phyloP scores from a whole-genome alignment of 495 filamentous ascomycete species.

The Paragyromitra xinjiangensis region DNA sequence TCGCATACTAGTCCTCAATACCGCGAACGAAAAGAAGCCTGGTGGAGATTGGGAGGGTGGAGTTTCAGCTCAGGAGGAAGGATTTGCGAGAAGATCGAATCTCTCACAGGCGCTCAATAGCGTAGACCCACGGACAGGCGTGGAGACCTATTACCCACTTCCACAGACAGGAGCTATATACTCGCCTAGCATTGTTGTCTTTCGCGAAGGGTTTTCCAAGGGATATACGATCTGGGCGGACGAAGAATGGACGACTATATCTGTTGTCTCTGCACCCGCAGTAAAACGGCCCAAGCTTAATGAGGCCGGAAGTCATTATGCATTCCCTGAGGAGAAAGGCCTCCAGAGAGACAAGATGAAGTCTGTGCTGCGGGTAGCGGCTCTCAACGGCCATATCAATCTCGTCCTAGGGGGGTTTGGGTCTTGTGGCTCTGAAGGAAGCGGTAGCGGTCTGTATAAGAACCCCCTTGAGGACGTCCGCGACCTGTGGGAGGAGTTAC shows the following conservation, averaged over 20 bases:
- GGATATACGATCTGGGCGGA: conserved; percentile 62
- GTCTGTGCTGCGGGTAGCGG: conserved; percentile 72
- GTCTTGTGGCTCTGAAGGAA: conserved; percentile 59
- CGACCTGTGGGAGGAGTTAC: conserved; percentile 72
- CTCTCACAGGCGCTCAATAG: conserved; percentile 71
- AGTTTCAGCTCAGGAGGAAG: conserved; percentile 74
- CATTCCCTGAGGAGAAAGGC: conserved; percentile 72
- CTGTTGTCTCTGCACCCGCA: conserved; percentile 75
- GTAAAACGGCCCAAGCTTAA: conserved; percentile 75
- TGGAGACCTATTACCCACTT: conserved; percentile 71
- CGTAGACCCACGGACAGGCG: conserved; percentile 59
- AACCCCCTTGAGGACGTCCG: conserved; percentile 75
- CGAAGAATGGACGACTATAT: conserved; percentile 64
- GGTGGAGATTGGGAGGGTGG: conserved; percentile 83
- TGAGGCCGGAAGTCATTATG: conserved; percentile 70
- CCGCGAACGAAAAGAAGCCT: conserved; percentile 76
- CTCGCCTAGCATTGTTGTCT: conserved; percentile 69
- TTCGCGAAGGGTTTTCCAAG: conserved; percentile 64
- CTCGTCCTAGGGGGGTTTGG: conserved; percentile 77
- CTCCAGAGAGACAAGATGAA: conserved; percentile 77
- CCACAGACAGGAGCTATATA: conserved; percentile 72
- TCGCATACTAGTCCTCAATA: conserved; percentile 73
- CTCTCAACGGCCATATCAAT: conserved; percentile 66
- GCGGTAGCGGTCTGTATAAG: conserved; percentile 61
- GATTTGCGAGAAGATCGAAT: conserved; percentile 74